Conservation (phyloP, 192 early-diverging fungal species). For the Coemansia furcata region DNA sequence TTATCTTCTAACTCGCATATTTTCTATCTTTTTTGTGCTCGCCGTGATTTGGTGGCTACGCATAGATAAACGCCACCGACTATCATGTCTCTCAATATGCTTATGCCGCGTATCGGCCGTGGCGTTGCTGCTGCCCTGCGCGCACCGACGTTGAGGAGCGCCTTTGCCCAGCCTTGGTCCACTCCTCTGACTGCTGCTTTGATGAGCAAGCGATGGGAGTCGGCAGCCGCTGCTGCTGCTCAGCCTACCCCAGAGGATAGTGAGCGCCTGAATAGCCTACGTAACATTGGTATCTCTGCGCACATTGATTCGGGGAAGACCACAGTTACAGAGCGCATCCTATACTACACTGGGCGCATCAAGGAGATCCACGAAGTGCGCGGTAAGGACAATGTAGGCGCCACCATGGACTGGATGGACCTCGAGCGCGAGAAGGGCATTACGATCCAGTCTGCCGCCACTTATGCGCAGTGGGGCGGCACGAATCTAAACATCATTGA, state of each 20-base stretch:
- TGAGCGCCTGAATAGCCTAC: constrained; percentile 61
- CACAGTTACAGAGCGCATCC: constrained; percentile 79
- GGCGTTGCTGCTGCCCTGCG: constrained; percentile 1
- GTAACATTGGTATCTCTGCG: constrained; percentile 87
- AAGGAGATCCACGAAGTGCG: constrained; percentile 89
- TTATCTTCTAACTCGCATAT: background rate
- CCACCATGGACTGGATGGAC: constrained; percentile 99
- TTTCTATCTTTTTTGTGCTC: background rate
- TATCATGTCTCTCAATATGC: constrained; percentile 31
- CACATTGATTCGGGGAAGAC: constrained; percentile 90
- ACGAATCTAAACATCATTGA: constrained; percentile 85
- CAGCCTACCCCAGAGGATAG: constrained; percentile 31
- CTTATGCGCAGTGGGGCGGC: constrained; percentile 76
- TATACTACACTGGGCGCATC: constrained; percentile 84
- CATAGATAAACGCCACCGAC: background rate
- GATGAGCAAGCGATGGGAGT: constrained; percentile 30
- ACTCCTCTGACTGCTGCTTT: constrained; percentile 15
- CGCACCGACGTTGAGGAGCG: background rate
- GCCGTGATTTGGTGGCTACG: background rate
- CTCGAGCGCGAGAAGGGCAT: constrained; percentile 94
- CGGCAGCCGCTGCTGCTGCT: background rate
- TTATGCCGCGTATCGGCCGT: constrained; percentile 34
- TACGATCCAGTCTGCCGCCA: constrained; percentile 87
- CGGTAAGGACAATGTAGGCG: constrained; percentile 86
- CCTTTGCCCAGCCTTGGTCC: background rate